Evolutionary conservation across 306 rosid species (phyloP).

Genomic region (Vigna hirtella): DNA sequence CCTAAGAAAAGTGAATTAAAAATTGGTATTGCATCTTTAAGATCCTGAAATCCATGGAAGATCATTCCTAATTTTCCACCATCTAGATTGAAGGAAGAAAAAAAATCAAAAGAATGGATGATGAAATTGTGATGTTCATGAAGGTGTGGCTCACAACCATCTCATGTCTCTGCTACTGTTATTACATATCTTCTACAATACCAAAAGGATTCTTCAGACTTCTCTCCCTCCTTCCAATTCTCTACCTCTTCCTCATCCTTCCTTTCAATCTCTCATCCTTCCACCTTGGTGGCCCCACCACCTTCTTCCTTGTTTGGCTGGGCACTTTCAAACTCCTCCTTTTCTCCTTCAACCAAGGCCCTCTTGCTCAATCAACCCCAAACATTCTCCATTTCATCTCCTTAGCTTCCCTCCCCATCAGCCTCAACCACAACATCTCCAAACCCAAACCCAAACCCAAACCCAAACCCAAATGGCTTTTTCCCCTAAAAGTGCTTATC

Average conservation of each 20-base stretch:
- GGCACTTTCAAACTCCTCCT: constrained; percentile 54
- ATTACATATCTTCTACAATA: constrained; percentile 45
- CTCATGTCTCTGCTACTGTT: constrained; percentile 50
- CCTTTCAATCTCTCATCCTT: constrained; percentile 45
- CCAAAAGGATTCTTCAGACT: constrained; percentile 48
- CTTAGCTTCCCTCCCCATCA: constrained; percentile 71
- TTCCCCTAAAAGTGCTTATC: constrained; percentile 47
- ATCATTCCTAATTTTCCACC: not conserved
- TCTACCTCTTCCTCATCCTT: constrained; percentile 51
- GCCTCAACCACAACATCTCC: constrained; percentile 33
- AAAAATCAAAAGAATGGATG: constrained; percentile 18
- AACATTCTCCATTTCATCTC: constrained; percentile 61
- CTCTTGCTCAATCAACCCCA: constrained; percentile 53
- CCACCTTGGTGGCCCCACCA: constrained; percentile 49
- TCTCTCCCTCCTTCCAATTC: constrained; percentile 50
- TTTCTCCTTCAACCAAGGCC: constrained; percentile 60
- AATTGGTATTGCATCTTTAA: not conserved
- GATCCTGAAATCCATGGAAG: not conserved
- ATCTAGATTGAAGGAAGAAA: not conserved
- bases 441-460: not conserved
- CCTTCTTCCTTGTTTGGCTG: constrained; percentile 64
- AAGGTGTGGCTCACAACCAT: constrained; percentile 50
- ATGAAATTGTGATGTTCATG: constrained; percentile 48
- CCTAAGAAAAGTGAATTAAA: not conserved
- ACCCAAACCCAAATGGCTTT: not conserved